A percentile compares a stretch with the other conserved stretches of the same genome.
These are phyloP conservation scores for Berkeleyomyces rouxiae DNA, from an alignment of 2,329 filamentous ascomycete genomes.

Conservation along the genomic window DNA sequence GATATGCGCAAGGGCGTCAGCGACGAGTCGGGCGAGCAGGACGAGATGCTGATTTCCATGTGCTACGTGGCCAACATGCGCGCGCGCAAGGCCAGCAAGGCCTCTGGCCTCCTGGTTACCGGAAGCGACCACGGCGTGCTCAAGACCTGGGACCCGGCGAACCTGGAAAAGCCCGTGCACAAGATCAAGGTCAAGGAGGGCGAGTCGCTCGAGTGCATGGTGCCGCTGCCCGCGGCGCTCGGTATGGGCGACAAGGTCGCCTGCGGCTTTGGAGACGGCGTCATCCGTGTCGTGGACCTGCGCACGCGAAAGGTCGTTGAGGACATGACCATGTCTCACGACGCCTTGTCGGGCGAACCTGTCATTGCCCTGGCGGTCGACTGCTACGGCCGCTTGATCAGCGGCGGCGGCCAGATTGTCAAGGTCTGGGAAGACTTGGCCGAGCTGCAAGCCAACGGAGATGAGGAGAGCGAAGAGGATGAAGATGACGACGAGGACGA, in stretches of 20 bases:
- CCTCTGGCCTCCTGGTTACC: constrained; percentile 61
- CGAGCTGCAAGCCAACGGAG: constrained; percentile 28
- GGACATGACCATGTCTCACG: constrained; percentile 48
- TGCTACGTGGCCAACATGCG: constrained; percentile 62
- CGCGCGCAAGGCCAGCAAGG: constrained; percentile 39
- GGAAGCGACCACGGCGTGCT: constrained; percentile 64
- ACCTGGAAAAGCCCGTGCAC: constrained; percentile 47
- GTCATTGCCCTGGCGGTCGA: constrained; percentile 75
- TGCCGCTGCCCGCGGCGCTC: constrained; percentile 1
- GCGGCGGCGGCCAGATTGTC: constrained; percentile 66
- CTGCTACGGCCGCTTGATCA: constrained; percentile 71
- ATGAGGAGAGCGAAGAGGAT: constrained; percentile 32
- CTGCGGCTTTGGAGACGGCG: constrained; percentile 68
- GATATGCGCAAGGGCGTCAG: constrained; percentile 77
- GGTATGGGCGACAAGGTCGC: constrained; percentile 57
- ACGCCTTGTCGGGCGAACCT: constrained; percentile 56
- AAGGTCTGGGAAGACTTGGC: constrained; percentile 84
- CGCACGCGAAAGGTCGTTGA: constrained; percentile 35
- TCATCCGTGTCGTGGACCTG: constrained; percentile 59
- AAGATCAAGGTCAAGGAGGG: constrained; percentile 11
- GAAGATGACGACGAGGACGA: constrained; percentile 25
- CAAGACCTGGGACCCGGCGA: constrained; percentile 84
- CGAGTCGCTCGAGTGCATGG: constrained; percentile 52
- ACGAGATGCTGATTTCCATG: constrained; percentile 77
- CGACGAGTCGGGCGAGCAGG: constrained; percentile 82